A percentile compares a stretch with the other conserved stretches of the same genome.
phyloP scores from a whole-genome alignment of 2,329 filamentous ascomycete species.

The Verticillium alfalfae region DNA sequence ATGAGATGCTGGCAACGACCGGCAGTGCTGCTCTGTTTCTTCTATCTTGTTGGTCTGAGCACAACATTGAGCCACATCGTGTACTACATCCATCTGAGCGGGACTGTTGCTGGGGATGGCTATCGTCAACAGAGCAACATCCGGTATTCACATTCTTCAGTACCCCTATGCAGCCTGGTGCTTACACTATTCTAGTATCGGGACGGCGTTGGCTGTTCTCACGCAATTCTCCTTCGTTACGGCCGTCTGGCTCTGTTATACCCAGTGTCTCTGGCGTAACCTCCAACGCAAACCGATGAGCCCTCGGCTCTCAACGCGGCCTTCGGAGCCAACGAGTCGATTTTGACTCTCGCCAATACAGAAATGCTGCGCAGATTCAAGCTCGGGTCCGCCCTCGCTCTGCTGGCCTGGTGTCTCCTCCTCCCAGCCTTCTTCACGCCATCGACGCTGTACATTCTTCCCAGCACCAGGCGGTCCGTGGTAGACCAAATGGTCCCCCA shows the following conservation, averaged over 20 bases:
- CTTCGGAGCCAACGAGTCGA: constrained; percentile 2
- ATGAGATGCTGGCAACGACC: not conserved
- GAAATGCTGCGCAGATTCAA: constrained; percentile 6
- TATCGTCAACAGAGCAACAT: not conserved
- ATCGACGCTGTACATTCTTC: not conserved
- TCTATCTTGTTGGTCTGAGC: not conserved
- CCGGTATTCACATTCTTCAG: not conserved
- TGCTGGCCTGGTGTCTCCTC: constrained; percentile 9
- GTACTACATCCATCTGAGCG: constrained; percentile 1
- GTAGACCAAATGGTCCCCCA: not conserved
- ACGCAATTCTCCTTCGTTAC: constrained; percentile 2
- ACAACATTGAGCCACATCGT: not conserved
- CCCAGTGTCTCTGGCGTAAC: constrained; percentile 3
- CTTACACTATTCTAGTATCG: not conserved
- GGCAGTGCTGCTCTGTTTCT: not conserved
- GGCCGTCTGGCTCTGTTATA: constrained; percentile 1
- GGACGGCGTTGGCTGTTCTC: constrained; percentile 1
- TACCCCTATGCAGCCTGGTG: no score
- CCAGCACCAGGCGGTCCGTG: not conserved
- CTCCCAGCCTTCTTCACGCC: constrained; percentile 12
- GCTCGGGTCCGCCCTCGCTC: constrained; percentile 4
- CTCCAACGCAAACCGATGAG: not conserved
- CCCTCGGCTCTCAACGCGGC: constrained; percentile 1
- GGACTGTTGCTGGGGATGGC: not conserved
- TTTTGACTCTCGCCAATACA: constrained; percentile 4